Base-by-base conservation (phyloP, 1,284 basidiomycete genomes). In the Marasmius tenuissimus region DNA sequence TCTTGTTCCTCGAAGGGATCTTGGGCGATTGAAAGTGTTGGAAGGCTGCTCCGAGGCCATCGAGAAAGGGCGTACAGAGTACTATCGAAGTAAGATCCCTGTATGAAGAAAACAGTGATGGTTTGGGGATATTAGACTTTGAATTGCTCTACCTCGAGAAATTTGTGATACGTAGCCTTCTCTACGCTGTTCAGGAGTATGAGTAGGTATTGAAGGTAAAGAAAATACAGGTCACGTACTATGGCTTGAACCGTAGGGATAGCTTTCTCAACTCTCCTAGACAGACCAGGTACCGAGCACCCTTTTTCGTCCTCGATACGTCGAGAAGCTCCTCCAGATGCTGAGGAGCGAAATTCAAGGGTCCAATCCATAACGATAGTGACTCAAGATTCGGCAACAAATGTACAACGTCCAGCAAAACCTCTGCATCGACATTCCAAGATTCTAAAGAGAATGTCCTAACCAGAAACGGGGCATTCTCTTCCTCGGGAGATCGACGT, bases 31-130 rank as follows among this genome's bases (percentile, higher is more conserved):
- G 88, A 91, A 1, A 91, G 69, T 0, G 73, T 72, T 1, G 76
- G 73, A 1, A 89, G 71, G 6, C 68, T 63, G 3, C 71, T 69
- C 4, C 75, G 62, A 1, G 86, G 85, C 89, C 90, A 91, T 49
- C 70, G 72, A 3, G 87, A 76, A 50, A 91, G 72, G 2, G 81
- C 78, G 14, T 73, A 65, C 2, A 91, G 73, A 0, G 80, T 77
- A 3, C 82, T 83, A 67, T 92, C 89, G 64, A 89, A 91, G 69
- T 91, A 91, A 48, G 84, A 80, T 16, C 89, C 89, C 84, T 87
- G 50, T 0, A 64, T 20, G 35, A 7, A 35, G 11, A 11, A 53
- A n/a, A 52, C 2, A 51, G 38, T 20, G 20, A 37, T 22, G 35
- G 20, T 12, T 38, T 39, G 16, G 16, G 16, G 9, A 45, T 11